Conservation (phyloP, 306 rosid species). For the Corylus avellana region DNA sequence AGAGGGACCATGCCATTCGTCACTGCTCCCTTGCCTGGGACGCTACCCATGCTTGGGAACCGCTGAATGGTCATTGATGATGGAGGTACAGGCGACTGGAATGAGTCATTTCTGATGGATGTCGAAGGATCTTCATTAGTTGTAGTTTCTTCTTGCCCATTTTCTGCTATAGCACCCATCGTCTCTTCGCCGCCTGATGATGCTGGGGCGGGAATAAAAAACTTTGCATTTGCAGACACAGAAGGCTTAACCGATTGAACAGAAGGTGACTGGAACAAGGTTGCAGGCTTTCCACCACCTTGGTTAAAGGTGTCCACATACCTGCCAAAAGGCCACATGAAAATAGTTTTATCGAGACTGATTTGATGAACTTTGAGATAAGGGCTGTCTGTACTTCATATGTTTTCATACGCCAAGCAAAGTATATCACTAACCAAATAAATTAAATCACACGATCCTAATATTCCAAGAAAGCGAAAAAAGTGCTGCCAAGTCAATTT, state of each 20-base stretch:
- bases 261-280: conserved; percentile 73
- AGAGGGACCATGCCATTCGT: conserved; percentile 23
- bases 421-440: neutral
- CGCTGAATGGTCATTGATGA: conserved; percentile 45
- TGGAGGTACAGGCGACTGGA: conserved; percentile 36
- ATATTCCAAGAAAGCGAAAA: neutral
- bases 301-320: conserved; percentile 95
- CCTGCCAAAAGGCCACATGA: conserved; percentile 51
- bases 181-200: conserved; percentile 50
- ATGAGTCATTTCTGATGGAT: conserved; percentile 44
- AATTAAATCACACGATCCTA: neutral
- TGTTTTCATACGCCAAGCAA: neutral
- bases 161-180: conserved; percentile 65
- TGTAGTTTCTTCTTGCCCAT: conserved; percentile 51
- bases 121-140: conserved; percentile 46
- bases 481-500: neutral
- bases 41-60: conserved; percentile 68
- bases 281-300: conserved; percentile 66
- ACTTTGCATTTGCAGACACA: conserved; percentile 65
- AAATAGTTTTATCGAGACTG: neutral
- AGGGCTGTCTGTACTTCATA: neutral
- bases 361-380: neutral
- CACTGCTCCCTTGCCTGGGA: conserved; percentile 38
- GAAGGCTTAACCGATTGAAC: conserved; percentile 63
- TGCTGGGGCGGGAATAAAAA: conserved; percentile 69